Percentiles rank a stretch among this genome's conserved stretches.
phyloP scores from a whole-genome alignment of 192 early-diverging fungal genomes.

The Backusella parvicylindrica region DNA sequence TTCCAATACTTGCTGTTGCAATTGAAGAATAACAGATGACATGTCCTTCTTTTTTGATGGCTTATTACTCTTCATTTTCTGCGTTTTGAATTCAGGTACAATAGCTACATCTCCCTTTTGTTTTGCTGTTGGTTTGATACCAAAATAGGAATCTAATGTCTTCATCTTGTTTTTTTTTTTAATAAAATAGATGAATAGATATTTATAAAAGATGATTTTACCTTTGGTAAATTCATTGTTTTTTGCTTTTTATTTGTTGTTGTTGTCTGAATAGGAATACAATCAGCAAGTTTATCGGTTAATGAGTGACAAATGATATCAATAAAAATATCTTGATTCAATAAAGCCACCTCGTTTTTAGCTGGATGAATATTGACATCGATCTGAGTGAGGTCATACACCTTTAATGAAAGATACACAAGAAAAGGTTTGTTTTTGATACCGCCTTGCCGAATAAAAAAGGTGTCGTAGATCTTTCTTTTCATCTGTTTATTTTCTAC shows the following conservation, averaged over 20 bases:
- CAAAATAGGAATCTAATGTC: background rate
- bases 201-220: too few species aligned
- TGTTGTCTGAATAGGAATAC: background rate
- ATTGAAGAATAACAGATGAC: background rate
- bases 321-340: background rate
- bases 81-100: background rate
- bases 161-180: background rate
- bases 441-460: background rate
- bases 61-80: background rate
- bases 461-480: background rate
- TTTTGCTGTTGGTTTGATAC: background rate
- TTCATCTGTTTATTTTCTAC: background rate
- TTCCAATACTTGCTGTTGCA: background rate
- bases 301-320: background rate
- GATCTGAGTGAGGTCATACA: background rate
- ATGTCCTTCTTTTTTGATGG: background rate
- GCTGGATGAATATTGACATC: slow-evolving; percentile 15
- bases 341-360: slow-evolving; percentile 3
- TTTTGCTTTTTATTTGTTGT: background rate
- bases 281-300: background rate
- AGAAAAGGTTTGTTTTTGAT: background rate
- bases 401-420: background rate
- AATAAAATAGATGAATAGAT: too few species aligned
- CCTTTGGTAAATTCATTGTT: background rate
- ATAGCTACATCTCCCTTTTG: background rate